Conservation (phyloP, 2,329 filamentous ascomycete genomes). For the Fusarium sp. region DNA sequence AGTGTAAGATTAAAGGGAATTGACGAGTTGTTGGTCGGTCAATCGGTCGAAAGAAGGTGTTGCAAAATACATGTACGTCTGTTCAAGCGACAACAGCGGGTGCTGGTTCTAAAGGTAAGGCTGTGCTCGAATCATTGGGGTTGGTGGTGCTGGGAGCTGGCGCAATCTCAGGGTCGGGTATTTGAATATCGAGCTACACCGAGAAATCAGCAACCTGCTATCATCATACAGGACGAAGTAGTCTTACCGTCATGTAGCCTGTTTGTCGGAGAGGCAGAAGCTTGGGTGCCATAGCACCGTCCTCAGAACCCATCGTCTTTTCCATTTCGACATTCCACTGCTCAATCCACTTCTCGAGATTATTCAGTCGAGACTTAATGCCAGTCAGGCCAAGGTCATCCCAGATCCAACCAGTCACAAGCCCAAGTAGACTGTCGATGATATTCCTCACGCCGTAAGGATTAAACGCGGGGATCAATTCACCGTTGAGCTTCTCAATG, state of each 20-base stretch:
- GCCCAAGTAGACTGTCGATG: conserved; percentile 80
- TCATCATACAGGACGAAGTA: neutral
- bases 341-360: conserved; percentile 83
- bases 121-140: conserved; percentile 53
- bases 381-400: conserved; percentile 85
- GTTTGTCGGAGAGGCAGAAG: conserved; percentile 83
- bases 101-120: conserved; percentile 50
- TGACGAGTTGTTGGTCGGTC: conserved; percentile 15
- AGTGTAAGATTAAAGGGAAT: conserved; percentile 22
- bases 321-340: conserved; percentile 84
- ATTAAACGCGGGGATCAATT: conserved; percentile 80
- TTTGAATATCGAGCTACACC: conserved; percentile 78
- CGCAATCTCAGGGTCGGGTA: conserved; percentile 79
- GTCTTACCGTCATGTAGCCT: conserved; percentile 83
- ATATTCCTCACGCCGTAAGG: conserved; percentile 82
- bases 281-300: conserved; percentile 67
- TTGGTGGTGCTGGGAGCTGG: conserved; percentile 58
- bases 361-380: conserved; percentile 76
- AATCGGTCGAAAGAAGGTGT: conserved; percentile 26
- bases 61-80: neutral
- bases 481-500: conserved; percentile 83
- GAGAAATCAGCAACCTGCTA: conserved; percentile 17
- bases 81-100: conserved; percentile 42
- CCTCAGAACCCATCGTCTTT: conserved; percentile 62
- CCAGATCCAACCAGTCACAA: conserved; percentile 93